These are phyloP conservation scores for Volvox reticuliferus DNA, from an alignment of 139 green algal species.

Conservation along the genomic window DNA sequence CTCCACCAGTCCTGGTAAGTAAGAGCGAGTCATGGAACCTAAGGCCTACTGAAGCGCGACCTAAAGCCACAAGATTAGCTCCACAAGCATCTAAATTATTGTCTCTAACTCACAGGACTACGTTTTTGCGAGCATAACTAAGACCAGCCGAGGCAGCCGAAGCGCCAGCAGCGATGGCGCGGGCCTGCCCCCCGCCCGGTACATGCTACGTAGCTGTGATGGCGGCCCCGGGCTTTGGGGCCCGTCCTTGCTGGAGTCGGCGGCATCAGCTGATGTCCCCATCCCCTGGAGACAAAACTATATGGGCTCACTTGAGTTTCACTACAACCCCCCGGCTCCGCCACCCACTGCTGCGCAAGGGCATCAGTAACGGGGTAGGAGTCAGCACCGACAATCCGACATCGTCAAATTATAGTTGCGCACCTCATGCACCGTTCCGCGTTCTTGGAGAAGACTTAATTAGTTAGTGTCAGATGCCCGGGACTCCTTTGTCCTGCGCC, in stretches of 20 bases:
- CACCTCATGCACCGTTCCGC: no score
- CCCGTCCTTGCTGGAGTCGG: not conserved
- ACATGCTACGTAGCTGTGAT: slow-evolving; percentile 1
- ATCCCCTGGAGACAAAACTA: not conserved
- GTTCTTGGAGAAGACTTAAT: no score
- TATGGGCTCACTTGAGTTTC: not conserved
- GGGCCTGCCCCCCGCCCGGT: not conserved
- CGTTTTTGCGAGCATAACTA: slow-evolving; percentile 12
- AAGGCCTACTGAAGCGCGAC: no score
- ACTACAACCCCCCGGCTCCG: not conserved
- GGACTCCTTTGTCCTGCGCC: no score
- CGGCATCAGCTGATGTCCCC: not conserved
- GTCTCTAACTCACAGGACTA: not conserved
- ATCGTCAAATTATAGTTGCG: no score
- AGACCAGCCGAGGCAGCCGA: not conserved
- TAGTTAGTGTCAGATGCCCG: no score
- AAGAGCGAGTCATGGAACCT: not conserved
- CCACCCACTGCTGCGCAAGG: not conserved
- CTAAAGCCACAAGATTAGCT: not conserved
- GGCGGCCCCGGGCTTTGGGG: not conserved
- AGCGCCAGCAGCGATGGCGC: no score
- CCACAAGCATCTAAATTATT: not conserved
- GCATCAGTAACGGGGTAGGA: not conserved
- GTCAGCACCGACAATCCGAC: no score
- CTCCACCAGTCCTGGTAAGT: slow-evolving; percentile 1